Conservation (phyloP, 2,329 filamentous ascomycete species). For the Xylaria sp. region DNA sequence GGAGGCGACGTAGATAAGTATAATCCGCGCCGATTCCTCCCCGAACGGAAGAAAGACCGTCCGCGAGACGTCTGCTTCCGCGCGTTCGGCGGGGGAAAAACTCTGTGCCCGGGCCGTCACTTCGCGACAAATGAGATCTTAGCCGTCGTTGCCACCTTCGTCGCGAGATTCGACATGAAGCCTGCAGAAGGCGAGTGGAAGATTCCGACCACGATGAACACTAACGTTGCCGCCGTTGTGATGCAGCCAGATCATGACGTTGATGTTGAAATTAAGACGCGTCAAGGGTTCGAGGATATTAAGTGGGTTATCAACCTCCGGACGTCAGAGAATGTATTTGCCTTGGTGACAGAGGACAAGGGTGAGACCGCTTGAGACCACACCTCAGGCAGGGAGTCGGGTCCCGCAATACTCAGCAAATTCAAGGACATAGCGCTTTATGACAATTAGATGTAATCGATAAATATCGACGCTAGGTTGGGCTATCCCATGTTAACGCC, state of each 20-base stretch:
- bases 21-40: slow-evolving; percentile 44
- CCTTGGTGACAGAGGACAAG: slow-evolving; percentile 38
- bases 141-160: slow-evolving; percentile 43
- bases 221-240: slow-evolving; percentile 46
- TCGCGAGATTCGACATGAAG: slow-evolving; percentile 46
- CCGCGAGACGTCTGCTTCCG: slow-evolving; percentile 44
- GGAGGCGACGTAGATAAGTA: slow-evolving; percentile 41
- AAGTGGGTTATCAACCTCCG: slow-evolving; percentile 37
- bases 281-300: slow-evolving; percentile 36
- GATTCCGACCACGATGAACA: slow-evolving; percentile 44
- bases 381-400: background rate
- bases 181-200: slow-evolving; percentile 41
- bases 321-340: slow-evolving; percentile 39
- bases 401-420: no score
- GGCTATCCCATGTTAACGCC: no score
- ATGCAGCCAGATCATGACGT: slow-evolving; percentile 47
- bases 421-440: no score
- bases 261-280: slow-evolving; percentile 40
- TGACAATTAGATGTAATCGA: no score
- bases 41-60: slow-evolving; percentile 41
- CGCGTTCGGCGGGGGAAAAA: slow-evolving; percentile 46
- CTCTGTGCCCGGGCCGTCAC: slow-evolving; percentile 46
- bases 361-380: slow-evolving; percentile 21
- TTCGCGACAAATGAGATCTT: slow-evolving; percentile 48
- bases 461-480: no score